Evolutionary conservation across 306 rosid genomes (phyloP).

Genomic region (Prunus salicina): DNA sequence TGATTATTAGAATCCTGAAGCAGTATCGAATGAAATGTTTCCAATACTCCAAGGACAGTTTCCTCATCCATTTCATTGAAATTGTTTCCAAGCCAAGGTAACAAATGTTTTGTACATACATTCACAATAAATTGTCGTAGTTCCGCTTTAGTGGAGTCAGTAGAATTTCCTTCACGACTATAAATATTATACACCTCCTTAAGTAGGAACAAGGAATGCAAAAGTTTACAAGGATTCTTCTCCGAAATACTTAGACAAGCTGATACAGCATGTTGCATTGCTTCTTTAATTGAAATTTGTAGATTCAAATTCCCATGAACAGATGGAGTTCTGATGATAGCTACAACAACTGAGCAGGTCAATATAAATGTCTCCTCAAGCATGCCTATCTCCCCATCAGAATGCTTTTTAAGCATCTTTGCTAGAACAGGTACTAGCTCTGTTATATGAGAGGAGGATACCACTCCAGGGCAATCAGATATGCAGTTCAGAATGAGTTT

Average conservation of each 20-base stretch:
- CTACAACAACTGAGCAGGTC: constrained; percentile 61
- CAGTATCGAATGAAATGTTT: constrained; percentile 67
- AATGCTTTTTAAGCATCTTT: constrained; percentile 59
- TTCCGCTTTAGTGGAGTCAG: constrained; percentile 34
- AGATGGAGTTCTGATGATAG: constrained; percentile 64
- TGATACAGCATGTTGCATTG: constrained; percentile 50
- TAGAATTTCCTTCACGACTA: constrained; percentile 48
- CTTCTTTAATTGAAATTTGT: constrained; percentile 53
- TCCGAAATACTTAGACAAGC: constrained; percentile 61
- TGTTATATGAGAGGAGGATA: constrained; percentile 63
- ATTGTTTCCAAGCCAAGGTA: constrained; percentile 71
- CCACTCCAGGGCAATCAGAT: constrained; percentile 79
- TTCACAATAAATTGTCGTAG: constrained; percentile 45
- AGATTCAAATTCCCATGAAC: constrained; percentile 47
- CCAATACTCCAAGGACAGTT: constrained; percentile 66
- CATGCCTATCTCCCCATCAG: constrained; percentile 73
- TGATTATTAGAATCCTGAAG: constrained; percentile 46
- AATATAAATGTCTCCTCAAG: constrained; percentile 67
- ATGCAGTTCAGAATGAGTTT: constrained; percentile 67
- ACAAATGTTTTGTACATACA: constrained; percentile 53
- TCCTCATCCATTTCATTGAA: constrained; percentile 72
- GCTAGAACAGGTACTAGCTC: constrained; percentile 59
- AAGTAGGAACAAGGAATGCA: constrained; percentile 72
- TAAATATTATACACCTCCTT: constrained; percentile 69
- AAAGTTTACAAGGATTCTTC: constrained; percentile 43